These are phyloP conservation scores for Serpula lacrymans DNA, from an alignment of 768 basidiomycete genomes.

Conservation along the genomic window DNA sequence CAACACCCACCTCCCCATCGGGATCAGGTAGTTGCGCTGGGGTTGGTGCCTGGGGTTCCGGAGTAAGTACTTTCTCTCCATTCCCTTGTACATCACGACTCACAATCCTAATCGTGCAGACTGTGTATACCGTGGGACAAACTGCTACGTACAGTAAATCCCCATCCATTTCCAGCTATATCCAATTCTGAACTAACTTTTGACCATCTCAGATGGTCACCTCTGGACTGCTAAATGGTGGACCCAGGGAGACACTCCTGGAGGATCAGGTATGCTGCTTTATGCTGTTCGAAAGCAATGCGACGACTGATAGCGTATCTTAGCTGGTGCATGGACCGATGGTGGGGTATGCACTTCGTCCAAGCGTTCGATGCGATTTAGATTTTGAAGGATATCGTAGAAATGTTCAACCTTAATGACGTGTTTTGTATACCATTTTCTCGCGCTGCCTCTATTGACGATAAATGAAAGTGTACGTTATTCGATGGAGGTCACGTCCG, in stretches of 20 bases:
- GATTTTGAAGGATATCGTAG: no score
- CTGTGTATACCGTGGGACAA: constrained; percentile 45
- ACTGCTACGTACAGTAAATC: constrained; percentile 43
- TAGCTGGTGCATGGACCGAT: constrained; percentile 56
- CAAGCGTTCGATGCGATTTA: background rate
- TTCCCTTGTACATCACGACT: background rate
- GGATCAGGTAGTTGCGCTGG: constrained; percentile 36
- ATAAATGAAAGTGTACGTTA: no score
- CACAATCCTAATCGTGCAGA: constrained; percentile 19
- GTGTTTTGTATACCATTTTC: no score
- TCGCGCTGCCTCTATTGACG: no score
- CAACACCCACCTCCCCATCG: constrained; percentile 20
- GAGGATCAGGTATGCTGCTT: constrained; percentile 40
- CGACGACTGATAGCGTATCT: constrained; percentile 5
- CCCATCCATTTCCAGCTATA: background rate
- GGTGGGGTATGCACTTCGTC: constrained; percentile 36
- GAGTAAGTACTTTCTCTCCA: constrained; percentile 24
- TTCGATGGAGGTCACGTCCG: no score
- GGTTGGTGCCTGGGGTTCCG: constrained; percentile 46
- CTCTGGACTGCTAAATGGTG: constrained; percentile 65
- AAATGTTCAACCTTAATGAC: no score
- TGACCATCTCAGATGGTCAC: constrained; percentile 35
- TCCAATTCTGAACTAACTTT: background rate
- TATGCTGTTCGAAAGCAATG: background rate
- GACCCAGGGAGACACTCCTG: constrained; percentile 57